These are phyloP conservation scores for Carallia pectinifolia DNA, from an alignment of 345 rosid species.

Conservation along the genomic window DNA sequence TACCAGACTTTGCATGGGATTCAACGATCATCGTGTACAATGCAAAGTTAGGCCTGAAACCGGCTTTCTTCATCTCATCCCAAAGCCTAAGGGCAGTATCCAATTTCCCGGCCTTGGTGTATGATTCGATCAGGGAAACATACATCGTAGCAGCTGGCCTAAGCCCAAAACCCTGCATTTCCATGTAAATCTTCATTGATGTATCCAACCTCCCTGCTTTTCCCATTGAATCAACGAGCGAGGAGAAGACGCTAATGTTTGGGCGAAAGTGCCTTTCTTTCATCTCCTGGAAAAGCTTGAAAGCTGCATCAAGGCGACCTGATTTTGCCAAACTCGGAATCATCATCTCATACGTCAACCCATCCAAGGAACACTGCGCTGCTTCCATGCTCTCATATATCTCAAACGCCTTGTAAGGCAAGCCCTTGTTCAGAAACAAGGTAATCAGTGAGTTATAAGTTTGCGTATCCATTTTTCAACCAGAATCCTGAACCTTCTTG, in stretches of 20 bases:
- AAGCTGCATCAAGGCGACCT: slow-evolving; percentile 92
- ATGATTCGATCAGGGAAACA: slow-evolving; percentile 85
- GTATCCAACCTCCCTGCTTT: slow-evolving; percentile 93
- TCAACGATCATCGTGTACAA: slow-evolving; percentile 79
- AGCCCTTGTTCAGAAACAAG: slow-evolving; percentile 77
- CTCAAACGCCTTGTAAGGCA: slow-evolving; percentile 96
- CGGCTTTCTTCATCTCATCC: slow-evolving; percentile 87
- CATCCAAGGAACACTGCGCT: slow-evolving; percentile 64
- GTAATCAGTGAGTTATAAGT: slow-evolving; percentile 76
- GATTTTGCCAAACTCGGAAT: slow-evolving; percentile 93
- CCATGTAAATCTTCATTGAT: slow-evolving; percentile 86
- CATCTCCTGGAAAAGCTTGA: slow-evolving; percentile 92
- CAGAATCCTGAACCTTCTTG: slow-evolving; percentile 78
- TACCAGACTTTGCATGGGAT: slow-evolving; percentile 95
- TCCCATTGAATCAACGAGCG: slow-evolving; percentile 96
- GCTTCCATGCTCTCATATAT: slow-evolving; percentile 91
- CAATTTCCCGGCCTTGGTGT: slow-evolving; percentile 87
- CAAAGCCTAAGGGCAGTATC: slow-evolving; percentile 83
- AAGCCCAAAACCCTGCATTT: slow-evolving; percentile 73
- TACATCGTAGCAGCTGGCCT: slow-evolving; percentile 81
- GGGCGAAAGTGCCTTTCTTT: slow-evolving; percentile 67
- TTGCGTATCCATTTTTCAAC: slow-evolving; percentile 54
- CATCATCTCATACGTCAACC: slow-evolving; percentile 79
- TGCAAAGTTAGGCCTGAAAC: slow-evolving; percentile 88
- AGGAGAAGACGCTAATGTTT: slow-evolving; percentile 58